Evolutionary conservation across 352 stramenopile species (phyloP).

Genomic region (Phytopythium mirpurense): DNA sequence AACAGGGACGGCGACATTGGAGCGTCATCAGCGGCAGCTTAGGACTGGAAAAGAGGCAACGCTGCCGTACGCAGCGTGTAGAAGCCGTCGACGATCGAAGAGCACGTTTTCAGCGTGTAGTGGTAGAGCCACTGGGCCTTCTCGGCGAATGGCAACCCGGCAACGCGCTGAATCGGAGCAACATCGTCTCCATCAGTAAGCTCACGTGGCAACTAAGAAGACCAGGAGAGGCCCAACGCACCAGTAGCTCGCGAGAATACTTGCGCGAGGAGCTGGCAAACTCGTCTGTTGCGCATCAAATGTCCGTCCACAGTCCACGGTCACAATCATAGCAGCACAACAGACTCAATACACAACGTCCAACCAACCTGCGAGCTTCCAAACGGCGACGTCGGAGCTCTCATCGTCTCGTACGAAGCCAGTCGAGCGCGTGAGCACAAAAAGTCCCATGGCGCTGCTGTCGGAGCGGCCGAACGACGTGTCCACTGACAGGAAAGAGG

Average conservation of each 20-base stretch:
- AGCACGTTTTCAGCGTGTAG: conserved; percentile 50
- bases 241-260: conserved; percentile 3
- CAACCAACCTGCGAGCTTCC: conserved; percentile 5
- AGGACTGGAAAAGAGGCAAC: neutral
- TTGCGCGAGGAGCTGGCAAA: neutral
- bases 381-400: neutral
- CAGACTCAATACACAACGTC: too few relatives aligned
- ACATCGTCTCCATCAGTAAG: neutral
- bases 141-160: conserved; percentile 40
- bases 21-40: neutral
- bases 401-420: conserved; percentile 30
- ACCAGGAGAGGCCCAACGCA: neutral
- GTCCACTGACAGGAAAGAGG: conserved; percentile 12
- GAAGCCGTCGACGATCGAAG: conserved; percentile 44
- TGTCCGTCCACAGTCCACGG: neutral
- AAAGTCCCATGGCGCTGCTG: conserved; percentile 21
- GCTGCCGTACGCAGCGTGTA: conserved; percentile 57
- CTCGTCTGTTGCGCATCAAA: conserved; percentile 3
- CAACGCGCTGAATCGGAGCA: conserved; percentile 21
- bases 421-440: conserved; percentile 19
- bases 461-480: conserved; percentile 22
- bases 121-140: conserved; percentile 71
- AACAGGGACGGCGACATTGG: neutral
- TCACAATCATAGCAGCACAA: neutral
- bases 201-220: neutral